Conservation (phyloP, 371 early-diverging fungal genomes). For the Mucor lusitanicus region DNA sequence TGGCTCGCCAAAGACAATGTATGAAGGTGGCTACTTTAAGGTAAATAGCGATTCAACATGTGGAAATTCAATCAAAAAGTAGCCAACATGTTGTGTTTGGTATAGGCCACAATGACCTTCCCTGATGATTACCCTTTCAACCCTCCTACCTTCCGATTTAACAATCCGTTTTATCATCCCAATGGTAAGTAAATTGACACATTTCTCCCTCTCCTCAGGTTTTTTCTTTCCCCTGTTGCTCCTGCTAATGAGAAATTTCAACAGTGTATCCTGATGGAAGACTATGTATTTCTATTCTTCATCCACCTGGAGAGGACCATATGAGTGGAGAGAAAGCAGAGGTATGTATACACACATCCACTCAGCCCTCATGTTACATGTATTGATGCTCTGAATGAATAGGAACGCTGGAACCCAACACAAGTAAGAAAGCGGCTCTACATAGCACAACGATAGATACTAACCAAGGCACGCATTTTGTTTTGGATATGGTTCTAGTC, state of each 20-base stretch:
- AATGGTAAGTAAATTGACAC: constrained; percentile 52
- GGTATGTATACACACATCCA: constrained; percentile 33
- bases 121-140: constrained; percentile 60
- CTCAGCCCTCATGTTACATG: not conserved
- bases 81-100: not conserved
- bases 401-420: constrained; percentile 94
- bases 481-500: constrained; percentile 25
- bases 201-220: not conserved
- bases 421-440: constrained; percentile 53
- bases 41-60: constrained; percentile 35
- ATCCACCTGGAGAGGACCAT: constrained; percentile 76
- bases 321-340: constrained; percentile 84
- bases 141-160: constrained; percentile 84
- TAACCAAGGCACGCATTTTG: not conserved
- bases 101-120: constrained; percentile 59
- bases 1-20: constrained; percentile 83
- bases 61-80: not conserved
- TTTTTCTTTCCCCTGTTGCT: not conserved
- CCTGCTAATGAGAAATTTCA: not conserved
- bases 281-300: constrained; percentile 87
- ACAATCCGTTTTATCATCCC: constrained; percentile 75
- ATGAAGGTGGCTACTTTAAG: constrained; percentile 91
- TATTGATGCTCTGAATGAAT: not conserved
- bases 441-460: not conserved
- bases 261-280: constrained; percentile 77